These are phyloP conservation scores for Gossypium rotundifolium DNA, from an alignment of 345 rosid species.

Conservation along the genomic window DNA sequence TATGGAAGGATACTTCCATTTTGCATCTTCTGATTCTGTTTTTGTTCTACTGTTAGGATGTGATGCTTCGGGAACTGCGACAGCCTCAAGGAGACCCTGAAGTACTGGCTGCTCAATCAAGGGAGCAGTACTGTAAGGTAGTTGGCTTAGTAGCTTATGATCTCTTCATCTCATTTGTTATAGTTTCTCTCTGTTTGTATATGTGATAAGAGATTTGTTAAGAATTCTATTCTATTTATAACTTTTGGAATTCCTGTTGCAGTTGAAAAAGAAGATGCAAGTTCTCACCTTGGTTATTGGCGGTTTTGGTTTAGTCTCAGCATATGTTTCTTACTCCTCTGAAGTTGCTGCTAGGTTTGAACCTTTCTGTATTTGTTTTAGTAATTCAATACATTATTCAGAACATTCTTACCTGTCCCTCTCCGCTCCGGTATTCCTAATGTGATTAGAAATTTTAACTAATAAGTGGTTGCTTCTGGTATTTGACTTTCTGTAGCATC, in stretches of 20 bases:
- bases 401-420: neutral
- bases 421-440: neutral
- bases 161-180: conserved; percentile 7
- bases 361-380: neutral
- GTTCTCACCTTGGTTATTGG: conserved; percentile 70
- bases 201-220: neutral
- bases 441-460: neutral
- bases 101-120: conserved; percentile 68
- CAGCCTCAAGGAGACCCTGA: conserved; percentile 67
- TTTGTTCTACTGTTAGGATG: conserved; percentile 40
- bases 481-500: neutral
- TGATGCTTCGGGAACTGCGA: conserved; percentile 58
- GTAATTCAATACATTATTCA: neutral
- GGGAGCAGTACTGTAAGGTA: conserved; percentile 78
- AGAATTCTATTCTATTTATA: neutral
- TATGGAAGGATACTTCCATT: conserved; percentile 8
- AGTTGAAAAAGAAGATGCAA: conserved; percentile 74
- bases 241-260: conserved; percentile 27
- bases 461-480: conserved; percentile 2
- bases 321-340: conserved; percentile 75
- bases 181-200: neutral
- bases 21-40: conserved; percentile 15
- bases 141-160: neutral
- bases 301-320: conserved; percentile 77
- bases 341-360: conserved; percentile 84